Base-by-base conservation (phyloP, 176 grass and related monocot species). In the Echinochloa phyllopogon region DNA sequence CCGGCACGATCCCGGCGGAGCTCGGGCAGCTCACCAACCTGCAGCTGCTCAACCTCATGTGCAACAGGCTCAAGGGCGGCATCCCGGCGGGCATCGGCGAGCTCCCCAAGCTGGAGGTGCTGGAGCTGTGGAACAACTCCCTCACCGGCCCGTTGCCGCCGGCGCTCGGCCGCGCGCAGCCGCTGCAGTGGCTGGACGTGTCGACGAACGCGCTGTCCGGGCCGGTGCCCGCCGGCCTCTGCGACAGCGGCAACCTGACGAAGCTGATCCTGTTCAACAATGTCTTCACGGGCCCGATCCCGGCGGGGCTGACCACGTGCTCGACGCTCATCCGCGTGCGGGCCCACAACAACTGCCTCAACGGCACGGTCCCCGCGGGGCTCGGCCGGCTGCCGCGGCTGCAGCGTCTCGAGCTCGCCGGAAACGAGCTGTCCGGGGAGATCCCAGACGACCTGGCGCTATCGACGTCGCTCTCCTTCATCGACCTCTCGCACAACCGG, bases 231-330 rank as follows among this genome's bases (percentile, higher is more conserved):
- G 57, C 77, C 11, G 96, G 87, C 0, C 80, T 98, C 77, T 98
- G 96, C 65, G 74, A 87, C 61, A 82, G 85, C 74, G 89, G 87
- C 58, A 98, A 92, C 83, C 93, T 98, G 60, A 94, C 91, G 44
- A 98, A 98, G 84, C 80, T 98, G 51, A 98, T 98, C 81, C 65
- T 98, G n/a, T 98, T 98, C 87, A 98, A 87, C 86, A 98, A 98
- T 58, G 93, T 89, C 36, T 98, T 98, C 82, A 84, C 89, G 0
- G 93, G 96, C 51, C 78, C 91, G 18, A 92, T 95, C 78, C 96
- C 93, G 3, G 43, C 77, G 62, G 76, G 86, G 29, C 84, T 99
- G 43, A 89, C 89, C 39, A 73, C 80, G n/a, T 99, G 96, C 85
- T 53, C 87, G 49, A 58, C 93, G 39, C 87, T 99, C 33, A 91